A percentile compares a stretch with the other conserved stretches of the same genome.
Conservation (phyloP, 1,284 basidiomycete genomes). For the Sporisorium scitamineum region DNA sequence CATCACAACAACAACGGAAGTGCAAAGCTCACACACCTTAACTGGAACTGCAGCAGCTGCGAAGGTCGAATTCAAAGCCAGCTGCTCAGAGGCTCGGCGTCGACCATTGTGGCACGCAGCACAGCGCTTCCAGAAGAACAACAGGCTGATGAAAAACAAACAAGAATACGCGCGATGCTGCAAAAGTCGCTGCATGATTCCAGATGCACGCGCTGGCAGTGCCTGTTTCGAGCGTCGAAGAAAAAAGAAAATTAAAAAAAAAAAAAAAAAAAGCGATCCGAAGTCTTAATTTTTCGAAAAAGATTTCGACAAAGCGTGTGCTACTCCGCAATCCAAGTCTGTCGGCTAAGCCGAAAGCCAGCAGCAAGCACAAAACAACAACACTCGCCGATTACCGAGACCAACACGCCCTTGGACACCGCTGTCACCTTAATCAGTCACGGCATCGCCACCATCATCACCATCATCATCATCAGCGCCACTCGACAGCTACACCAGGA, state of each 20-base stretch:
- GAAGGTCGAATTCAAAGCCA: no score
- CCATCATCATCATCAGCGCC: neutral
- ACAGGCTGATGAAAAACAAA: no score
- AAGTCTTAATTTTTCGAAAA: no score
- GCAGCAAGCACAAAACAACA: neutral
- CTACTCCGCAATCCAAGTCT: neutral
- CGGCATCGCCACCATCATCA: neutral
- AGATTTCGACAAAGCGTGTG: no score
- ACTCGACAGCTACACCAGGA: no score
- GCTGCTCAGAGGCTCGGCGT: no score
- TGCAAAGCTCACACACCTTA: no score
- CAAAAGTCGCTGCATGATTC: no score
- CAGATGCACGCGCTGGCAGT: no score
- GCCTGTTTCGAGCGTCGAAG: no score
- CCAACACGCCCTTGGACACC: slow-evolving; percentile 3
- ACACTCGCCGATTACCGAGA: neutral
- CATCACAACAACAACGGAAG: neutral
- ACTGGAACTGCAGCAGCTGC: no score
- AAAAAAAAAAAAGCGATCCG: neutral
- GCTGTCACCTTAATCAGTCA: neutral
- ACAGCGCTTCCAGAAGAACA: neutral
- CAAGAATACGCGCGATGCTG: no score
- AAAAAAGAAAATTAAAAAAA: neutral
- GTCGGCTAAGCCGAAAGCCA: neutral
- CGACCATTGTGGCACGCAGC: neutral